Conservation (phyloP, 495 filamentous ascomycete genomes). For the Letharia lupina region DNA sequence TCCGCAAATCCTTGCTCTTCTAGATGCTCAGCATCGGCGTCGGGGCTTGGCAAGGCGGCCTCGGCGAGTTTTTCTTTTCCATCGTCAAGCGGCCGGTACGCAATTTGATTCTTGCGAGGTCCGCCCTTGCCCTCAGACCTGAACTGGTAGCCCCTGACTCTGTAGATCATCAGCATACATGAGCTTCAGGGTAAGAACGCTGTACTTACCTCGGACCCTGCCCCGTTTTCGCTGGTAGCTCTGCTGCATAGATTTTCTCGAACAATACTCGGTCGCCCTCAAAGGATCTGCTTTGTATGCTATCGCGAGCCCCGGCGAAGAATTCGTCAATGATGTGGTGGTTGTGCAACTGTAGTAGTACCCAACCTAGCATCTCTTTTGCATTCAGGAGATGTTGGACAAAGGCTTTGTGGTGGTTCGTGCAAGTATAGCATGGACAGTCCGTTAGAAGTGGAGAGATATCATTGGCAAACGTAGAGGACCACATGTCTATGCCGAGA, state of each 20-base stretch:
- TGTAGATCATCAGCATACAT: constrained; percentile 22
- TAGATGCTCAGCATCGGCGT: constrained; percentile 45
- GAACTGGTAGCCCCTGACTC: constrained; percentile 76
- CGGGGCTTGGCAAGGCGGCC: constrained; percentile 37
- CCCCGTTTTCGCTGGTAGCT: constrained; percentile 64
- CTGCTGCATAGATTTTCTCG: constrained; percentile 49
- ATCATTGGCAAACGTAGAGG: constrained; percentile 44
- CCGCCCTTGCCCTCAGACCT: constrained; percentile 58
- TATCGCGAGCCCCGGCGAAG: constrained; percentile 58
- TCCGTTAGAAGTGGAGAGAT: constrained; percentile 46
- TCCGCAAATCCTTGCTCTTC: constrained; percentile 55
- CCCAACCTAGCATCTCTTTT: constrained; percentile 95
- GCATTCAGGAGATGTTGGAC: constrained; percentile 77
- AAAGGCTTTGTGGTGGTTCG: constrained; percentile 75
- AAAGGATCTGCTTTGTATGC: constrained; percentile 54
- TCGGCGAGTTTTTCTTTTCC: constrained; percentile 43
- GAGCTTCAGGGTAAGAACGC: background rate
- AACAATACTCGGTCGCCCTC: constrained; percentile 53
- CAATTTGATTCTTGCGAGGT: constrained; percentile 56
- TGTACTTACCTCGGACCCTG: constrained; percentile 61
- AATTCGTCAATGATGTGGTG: constrained; percentile 61
- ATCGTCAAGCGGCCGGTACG: constrained; percentile 52
- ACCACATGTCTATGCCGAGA: constrained; percentile 73
- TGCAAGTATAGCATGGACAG: constrained; percentile 81
- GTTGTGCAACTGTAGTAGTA: constrained; percentile 86